phyloP scores from a whole-genome alignment of 331 rosid genomes.

The Erythrophleum ivorense region DNA sequence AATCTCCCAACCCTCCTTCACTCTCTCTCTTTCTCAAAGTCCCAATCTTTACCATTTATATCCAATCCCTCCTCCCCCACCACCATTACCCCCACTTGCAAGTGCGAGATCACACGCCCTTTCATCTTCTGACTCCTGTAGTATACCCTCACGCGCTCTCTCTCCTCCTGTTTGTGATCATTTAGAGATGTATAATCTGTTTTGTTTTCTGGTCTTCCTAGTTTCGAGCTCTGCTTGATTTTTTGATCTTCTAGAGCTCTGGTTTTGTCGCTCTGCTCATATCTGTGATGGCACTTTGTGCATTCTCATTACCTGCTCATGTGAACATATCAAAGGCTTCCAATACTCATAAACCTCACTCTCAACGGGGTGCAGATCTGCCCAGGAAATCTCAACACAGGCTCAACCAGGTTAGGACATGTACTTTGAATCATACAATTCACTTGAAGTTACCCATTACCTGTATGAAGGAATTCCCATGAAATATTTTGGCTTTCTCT shows the following conservation, averaged over 20 bases:
- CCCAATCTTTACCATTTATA: constrained; percentile 29
- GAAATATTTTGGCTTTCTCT: background rate
- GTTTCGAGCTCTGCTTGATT: constrained; percentile 27
- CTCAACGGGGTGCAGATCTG: constrained; percentile 51
- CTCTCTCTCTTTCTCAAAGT: background rate
- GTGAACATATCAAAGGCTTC: constrained; percentile 28
- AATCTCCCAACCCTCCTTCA: background rate
- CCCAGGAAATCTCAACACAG: constrained; percentile 42
- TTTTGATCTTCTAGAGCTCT: constrained; percentile 23
- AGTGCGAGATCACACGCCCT: constrained; percentile 21
- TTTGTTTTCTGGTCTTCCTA: constrained; percentile 38
- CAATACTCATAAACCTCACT: constrained; percentile 46
- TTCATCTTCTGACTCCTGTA: constrained; percentile 2
- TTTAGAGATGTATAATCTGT: background rate
- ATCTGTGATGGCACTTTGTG: constrained; percentile 64
- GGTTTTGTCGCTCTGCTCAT: constrained; percentile 4
- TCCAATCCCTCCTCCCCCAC: background rate
- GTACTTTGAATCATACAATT: background rate
- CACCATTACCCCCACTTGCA: constrained; percentile 27
- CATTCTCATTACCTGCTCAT: constrained; percentile 53
- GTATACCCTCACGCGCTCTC: background rate
- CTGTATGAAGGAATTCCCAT: constrained; percentile 38
- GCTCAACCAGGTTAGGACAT: constrained; percentile 59
- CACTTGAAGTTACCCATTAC: background rate
- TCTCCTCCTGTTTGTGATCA: background rate